Percentiles rank a stretch among this genome's conserved stretches.
These are phyloP conservation scores for Pleurostoma richardsiae DNA, from an alignment of 2,329 filamentous ascomycete genomes.

Conservation along the genomic window DNA sequence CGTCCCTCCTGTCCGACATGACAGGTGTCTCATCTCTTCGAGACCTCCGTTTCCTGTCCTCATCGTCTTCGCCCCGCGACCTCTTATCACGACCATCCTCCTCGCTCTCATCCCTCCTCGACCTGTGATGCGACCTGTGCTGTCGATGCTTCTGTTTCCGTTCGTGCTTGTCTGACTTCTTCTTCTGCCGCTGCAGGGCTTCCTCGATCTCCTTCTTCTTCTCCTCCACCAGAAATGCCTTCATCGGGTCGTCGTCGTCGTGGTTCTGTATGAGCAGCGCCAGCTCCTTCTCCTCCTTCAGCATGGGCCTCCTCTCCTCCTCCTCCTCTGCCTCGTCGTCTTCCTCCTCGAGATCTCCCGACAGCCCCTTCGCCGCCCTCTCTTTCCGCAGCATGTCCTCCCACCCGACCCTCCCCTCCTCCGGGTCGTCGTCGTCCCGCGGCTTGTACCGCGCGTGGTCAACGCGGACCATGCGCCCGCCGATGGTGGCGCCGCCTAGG, in stretches of 20 bases:
- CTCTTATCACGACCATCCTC: slow-evolving; percentile 14
- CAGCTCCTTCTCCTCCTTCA: slow-evolving; percentile 80
- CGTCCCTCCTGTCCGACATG: slow-evolving; percentile 5
- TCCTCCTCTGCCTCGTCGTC: slow-evolving; percentile 36
- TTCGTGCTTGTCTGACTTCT: slow-evolving; percentile 42
- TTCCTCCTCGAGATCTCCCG: slow-evolving; percentile 33
- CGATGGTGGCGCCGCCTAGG: slow-evolving; percentile 76
- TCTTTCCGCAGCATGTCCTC: slow-evolving; percentile 52
- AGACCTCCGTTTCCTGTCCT: slow-evolving; percentile 22
- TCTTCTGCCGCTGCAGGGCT: slow-evolving; percentile 54
- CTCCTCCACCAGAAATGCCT: slow-evolving; percentile 79
- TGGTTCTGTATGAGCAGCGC: slow-evolving; percentile 70
- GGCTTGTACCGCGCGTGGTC: slow-evolving; percentile 92
- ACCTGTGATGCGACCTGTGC: slow-evolving; percentile 40
- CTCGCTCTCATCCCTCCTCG: slow-evolving; percentile 21
- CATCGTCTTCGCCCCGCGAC: slow-evolving; percentile 6
- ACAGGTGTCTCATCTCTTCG: slow-evolving; percentile 29
- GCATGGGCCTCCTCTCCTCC: slow-evolving; percentile 48
- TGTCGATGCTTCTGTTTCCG: slow-evolving; percentile 32
- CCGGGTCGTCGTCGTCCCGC: slow-evolving; percentile 69
- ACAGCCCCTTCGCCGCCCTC: slow-evolving; percentile 31
- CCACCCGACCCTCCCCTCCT: slow-evolving; percentile 55
- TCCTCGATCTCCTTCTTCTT: slow-evolving; percentile 84
- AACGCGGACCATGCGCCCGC: slow-evolving; percentile 76
- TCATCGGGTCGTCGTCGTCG: slow-evolving; percentile 98